A percentile compares a stretch with the other conserved stretches of the same genome.
Evolutionary conservation across 2,329 filamentous ascomycete species (phyloP).

Genomic region (Sclerotinia borealis): DNA sequence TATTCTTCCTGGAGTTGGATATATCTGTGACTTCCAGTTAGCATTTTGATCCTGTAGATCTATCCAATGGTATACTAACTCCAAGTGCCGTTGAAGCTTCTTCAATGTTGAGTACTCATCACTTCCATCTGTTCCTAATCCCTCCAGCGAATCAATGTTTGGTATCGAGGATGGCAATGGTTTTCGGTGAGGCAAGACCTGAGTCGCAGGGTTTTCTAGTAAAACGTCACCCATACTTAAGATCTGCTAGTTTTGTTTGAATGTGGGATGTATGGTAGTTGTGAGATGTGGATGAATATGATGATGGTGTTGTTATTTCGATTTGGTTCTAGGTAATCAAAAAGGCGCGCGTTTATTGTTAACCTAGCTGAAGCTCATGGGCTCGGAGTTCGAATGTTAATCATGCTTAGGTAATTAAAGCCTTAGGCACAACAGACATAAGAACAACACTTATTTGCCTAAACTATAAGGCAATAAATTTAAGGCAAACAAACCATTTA

Average conservation of each 20-base stretch:
- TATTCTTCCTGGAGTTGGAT: slow-evolving; percentile 99
- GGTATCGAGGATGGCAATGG: slow-evolving; percentile 73
- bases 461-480: background rate
- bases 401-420: background rate
- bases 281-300: background rate
- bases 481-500: background rate
- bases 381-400: background rate
- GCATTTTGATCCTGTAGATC: slow-evolving; percentile 8
- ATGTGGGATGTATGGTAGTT: background rate
- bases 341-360: slow-evolving; percentile 14
- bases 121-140: slow-evolving; percentile 69
- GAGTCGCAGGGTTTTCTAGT: slow-evolving; percentile 74
- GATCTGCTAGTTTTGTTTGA: background rate
- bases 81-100: slow-evolving; percentile 91
- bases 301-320: background rate
- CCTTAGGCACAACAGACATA: fast-evolving
- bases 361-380: slow-evolving; percentile 5
- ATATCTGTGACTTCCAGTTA: slow-evolving; percentile 50
- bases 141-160: slow-evolving; percentile 85
- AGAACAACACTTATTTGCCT: no score
- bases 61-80: slow-evolving; percentile 50
- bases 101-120: slow-evolving; percentile 96
- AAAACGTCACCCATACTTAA: slow-evolving; percentile 74
- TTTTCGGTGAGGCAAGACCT: slow-evolving; percentile 74
- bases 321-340: slow-evolving; percentile 1